Base-by-base conservation (phyloP, 164 flowering plant species). In the Saururus chinensis region DNA sequence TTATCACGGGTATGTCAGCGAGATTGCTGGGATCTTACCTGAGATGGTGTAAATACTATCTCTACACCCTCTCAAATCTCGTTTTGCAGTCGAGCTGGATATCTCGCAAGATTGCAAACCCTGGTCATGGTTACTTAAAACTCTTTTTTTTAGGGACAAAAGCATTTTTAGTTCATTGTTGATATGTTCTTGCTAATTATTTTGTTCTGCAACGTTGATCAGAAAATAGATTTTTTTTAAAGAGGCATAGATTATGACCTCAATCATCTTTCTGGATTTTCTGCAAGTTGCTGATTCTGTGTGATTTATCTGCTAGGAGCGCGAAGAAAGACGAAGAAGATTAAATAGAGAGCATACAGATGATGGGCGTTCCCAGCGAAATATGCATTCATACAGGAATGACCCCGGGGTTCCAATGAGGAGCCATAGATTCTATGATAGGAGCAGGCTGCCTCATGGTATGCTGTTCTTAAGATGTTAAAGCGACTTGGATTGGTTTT, bases 271-370 rank as follows among this genome's bases (percentile, higher is more conserved):
- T 30, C 37, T 30, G 37, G 37, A 20, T 10, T 57, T 61, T 20
- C 35, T 58, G 21, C 30, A 48, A 23, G 64, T 37, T 60, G 19
- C 60, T 69, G 45, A 53, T 57, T 57, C 23, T 17, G 16, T 11
- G 59, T 67, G 54, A 24, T 57, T 64, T 17, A 58, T 76, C 59
- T 21, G 42, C 63, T 68, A 92, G 98, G 96, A 92, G 71, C 95
- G 95, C 59, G 95, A 89, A 75, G 96, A 89, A 76, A 82, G 95
- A 62, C 81, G 81, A 1, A 88, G 65, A 51, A 71, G 86, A 58
- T 48, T 85, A 67, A 89, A 79, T 75, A 75, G 84, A 77, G 96
- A 88, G n/a, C 79, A 79, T 13, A 70, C 82, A 40, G 88, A 82
- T 71, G 96, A 86, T 57, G 80, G 77, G 54, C 74, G 4, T 2